Evolutionary conservation across 2,329 filamentous ascomycete genomes (phyloP).

Genomic region (Coleophoma eucalyptorum): DNA sequence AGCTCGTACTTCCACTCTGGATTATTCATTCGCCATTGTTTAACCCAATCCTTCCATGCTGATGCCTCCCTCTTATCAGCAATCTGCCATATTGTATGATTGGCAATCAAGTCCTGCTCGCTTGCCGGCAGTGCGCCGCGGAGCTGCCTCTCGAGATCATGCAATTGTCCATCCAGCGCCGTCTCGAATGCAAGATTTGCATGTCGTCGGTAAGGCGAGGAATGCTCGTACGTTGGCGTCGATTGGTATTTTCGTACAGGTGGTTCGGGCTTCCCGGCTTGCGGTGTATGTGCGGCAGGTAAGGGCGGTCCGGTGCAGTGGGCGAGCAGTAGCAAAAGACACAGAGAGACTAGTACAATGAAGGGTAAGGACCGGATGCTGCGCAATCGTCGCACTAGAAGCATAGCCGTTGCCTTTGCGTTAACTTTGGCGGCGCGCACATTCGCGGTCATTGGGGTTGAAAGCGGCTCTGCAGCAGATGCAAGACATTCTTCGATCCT

Average conservation of each 20-base stretch:
- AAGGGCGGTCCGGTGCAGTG: not conserved
- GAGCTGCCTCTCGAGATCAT: slow-evolving; percentile 7
- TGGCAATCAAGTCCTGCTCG: slow-evolving; percentile 4
- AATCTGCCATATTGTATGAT: slow-evolving; percentile 16
- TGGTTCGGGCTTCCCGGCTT: not conserved
- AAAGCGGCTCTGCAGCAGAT: too few relatives aligned
- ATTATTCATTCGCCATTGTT: slow-evolving; percentile 14
- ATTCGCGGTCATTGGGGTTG: too few relatives aligned
- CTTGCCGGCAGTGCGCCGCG: slow-evolving; percentile 1
- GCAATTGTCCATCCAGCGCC: slow-evolving; percentile 10
- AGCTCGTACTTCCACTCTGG: slow-evolving; percentile 12
- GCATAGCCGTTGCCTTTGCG: not conserved
- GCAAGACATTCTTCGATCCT: too few relatives aligned
- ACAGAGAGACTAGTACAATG: not conserved
- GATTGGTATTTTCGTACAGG: not conserved
- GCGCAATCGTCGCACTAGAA: not conserved
- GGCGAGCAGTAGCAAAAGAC: not conserved
- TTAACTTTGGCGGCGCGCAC: too few relatives aligned
- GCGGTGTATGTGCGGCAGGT: not conserved
- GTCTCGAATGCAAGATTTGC: slow-evolving; percentile 12
- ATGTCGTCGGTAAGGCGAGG: slow-evolving; percentile 11
- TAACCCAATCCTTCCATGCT: slow-evolving; percentile 7
- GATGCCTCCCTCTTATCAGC: slow-evolving; percentile 3
- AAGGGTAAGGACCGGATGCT: slow-evolving; percentile 1
- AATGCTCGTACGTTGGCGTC: slow-evolving; percentile 11